Base-by-base conservation (phyloP, 768 basidiomycete species). In the Coprinopsis strossmayeri region DNA sequence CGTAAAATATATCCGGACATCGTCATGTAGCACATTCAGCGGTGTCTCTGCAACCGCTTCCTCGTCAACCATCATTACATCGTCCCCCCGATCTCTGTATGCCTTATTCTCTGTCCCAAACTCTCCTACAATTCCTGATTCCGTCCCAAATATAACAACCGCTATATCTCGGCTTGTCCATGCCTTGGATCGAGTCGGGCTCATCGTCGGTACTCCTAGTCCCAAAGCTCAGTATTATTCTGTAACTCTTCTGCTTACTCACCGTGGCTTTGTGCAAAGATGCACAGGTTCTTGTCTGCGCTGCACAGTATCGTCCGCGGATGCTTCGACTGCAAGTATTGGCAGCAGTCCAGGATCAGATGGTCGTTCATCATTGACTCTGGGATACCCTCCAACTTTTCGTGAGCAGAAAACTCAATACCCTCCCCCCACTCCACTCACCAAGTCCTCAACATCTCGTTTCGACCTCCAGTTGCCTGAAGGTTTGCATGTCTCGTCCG, bases 291-390 rank as follows among this genome's bases (percentile, higher is more conserved):
- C 40, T 76, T 81, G 63, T 91, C 89, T 40, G 71, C 77, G 48
- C 79, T 87, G 60, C 82, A 81, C 37, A 89, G 55, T 45, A 75
- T 66, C n/a, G 82, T 82, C 51, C 63, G 69, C n/a, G 69, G 66
- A 38, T 57, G 64, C n/a, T 41, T 51, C 64, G 69, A 32, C 55
- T 63, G 46, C 83, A 56, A 87, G 61, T 81, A 84, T 55, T 72
- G 66, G 57, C 82, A 85, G 56, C 88, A 91, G 60, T 91, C 90
- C 45, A 85, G 64, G 56, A 92, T 88, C 32, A 84, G 64, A 45
- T 71, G 70, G 57, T 92, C 89, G 56, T 88, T 89, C 50, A 56
- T 62, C 58, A 72, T 70, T 18, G 39, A 35, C 53, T 73, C 72
- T 57, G 46, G 34, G 25, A 59, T 57, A 37, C 44, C 52, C 52